Evolutionary conservation across 2,329 filamentous ascomycete species (phyloP).

Genomic region (Plenodomus biglobosus): DNA sequence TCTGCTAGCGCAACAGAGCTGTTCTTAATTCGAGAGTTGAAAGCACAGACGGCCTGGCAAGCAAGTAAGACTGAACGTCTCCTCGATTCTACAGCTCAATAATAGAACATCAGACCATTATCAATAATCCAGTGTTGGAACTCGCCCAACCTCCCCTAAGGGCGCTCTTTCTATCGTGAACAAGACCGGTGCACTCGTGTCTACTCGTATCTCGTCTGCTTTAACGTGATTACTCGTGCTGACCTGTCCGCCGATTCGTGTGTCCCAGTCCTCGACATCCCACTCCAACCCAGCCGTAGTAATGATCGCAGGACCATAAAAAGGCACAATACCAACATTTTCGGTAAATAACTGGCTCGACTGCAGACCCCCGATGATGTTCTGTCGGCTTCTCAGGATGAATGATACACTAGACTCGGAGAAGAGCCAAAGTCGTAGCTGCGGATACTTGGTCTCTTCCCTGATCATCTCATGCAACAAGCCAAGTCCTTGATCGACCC

Average conservation of each 20-base stretch:
- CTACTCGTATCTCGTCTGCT: slow-evolving; percentile 43
- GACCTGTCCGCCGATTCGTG: slow-evolving; percentile 51
- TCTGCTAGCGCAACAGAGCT: too few species aligned
- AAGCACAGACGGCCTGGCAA: too few species aligned
- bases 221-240: slow-evolving; percentile 55
- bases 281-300: slow-evolving; percentile 81
- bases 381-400: slow-evolving; percentile 69
- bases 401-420: slow-evolving; percentile 82
- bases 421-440: slow-evolving; percentile 69
- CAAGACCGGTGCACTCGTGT: slow-evolving; percentile 48
- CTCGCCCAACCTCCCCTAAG: neutral
- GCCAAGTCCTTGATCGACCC: slow-evolving; percentile 89
- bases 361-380: slow-evolving; percentile 66
- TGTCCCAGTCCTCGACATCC: slow-evolving; percentile 84
- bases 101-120: too few species aligned
- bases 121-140: too few species aligned
- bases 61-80: too few species aligned
- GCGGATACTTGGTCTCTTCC: slow-evolving; percentile 49
- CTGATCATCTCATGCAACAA: slow-evolving; percentile 81
- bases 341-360: slow-evolving; percentile 62
- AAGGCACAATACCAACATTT: slow-evolving; percentile 82
- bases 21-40: too few species aligned
- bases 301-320: slow-evolving; percentile 77
- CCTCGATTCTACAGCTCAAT: too few species aligned
- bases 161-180: slow-evolving; percentile 50